Evolutionary conservation across 2,329 filamentous ascomycete genomes (phyloP).

Genomic region (Sphaerulina vaccinii): DNA sequence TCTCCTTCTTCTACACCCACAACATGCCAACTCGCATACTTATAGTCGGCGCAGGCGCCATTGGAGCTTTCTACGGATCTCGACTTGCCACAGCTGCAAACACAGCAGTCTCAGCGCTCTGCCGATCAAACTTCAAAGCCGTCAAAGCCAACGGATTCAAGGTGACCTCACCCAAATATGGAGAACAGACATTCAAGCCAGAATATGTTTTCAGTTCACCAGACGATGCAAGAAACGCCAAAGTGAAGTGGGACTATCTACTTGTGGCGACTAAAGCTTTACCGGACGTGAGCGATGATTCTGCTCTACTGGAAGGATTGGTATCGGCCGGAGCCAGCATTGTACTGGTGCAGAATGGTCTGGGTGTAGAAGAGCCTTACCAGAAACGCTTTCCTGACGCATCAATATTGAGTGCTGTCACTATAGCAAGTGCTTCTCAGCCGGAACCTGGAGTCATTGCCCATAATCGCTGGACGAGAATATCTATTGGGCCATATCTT

Average conservation of each 20-base stretch:
- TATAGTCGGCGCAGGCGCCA: constrained; percentile 68
- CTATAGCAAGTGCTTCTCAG: constrained; percentile 68
- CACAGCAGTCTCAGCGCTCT: constrained; percentile 66
- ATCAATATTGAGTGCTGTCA: constrained; percentile 66
- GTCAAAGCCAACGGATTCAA: constrained; percentile 62
- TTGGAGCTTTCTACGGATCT: constrained; percentile 71
- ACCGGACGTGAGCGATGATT: constrained; percentile 64
- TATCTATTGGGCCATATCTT: constrained; percentile 66
- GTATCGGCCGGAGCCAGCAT: constrained; percentile 57
- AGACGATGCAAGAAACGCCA: constrained; percentile 52
- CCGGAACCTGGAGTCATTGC: constrained; percentile 60
- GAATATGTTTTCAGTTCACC: constrained; percentile 63
- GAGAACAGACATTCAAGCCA: constrained; percentile 64
- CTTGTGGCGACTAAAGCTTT: constrained; percentile 70
- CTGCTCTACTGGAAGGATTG: constrained; percentile 60
- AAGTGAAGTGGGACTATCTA: constrained; percentile 61
- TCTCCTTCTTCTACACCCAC: not conserved
- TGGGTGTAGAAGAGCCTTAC: constrained; percentile 69
- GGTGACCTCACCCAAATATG: constrained; percentile 65
- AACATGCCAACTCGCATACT: constrained; percentile 57
- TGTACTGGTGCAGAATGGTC: constrained; percentile 68
- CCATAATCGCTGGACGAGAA: constrained; percentile 72
- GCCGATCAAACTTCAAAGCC: constrained; percentile 69
- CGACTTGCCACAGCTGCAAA: constrained; percentile 56
- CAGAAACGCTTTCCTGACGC: constrained; percentile 59